Conservation (phyloP, 805 yeast species). For the Ogataea polymorpha region DNA sequence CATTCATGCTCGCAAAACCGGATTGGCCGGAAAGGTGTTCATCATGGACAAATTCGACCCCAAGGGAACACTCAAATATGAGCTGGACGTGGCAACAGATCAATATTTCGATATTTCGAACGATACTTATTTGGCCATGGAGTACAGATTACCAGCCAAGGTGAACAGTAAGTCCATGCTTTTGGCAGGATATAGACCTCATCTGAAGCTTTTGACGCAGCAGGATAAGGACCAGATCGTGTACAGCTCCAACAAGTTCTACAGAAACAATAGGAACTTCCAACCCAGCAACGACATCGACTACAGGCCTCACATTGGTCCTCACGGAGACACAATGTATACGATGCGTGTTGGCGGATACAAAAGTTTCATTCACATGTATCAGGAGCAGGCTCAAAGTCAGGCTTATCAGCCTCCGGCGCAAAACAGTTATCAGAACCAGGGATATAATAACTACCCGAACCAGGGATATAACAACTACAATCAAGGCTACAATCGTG, state of each 20-base stretch:
- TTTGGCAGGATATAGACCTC: constrained; percentile 72
- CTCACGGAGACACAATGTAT: constrained; percentile 44
- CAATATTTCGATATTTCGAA: constrained; percentile 43
- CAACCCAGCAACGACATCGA: constrained; percentile 27
- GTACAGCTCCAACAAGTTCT: constrained; percentile 41
- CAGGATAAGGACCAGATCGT: constrained; percentile 65
- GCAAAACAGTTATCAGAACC: constrained; percentile 17
- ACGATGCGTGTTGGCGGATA: constrained; percentile 51
- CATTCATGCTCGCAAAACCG: constrained; percentile 49
- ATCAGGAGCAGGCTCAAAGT: constrained; percentile 25
- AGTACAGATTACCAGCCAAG: constrained; percentile 60
- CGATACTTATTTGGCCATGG: constrained; percentile 38
- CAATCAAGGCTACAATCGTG: constrained; percentile 5
- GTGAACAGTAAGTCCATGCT: constrained; percentile 76
- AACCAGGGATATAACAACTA: constrained; percentile 4
- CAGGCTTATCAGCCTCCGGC: constrained; percentile 20
- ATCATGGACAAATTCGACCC: constrained; percentile 37
- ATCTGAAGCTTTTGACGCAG: constrained; percentile 54
- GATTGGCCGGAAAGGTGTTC: constrained; percentile 56
- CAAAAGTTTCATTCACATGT: constrained; percentile 40
- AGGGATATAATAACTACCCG: constrained; percentile 4
- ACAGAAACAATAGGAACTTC: constrained; percentile 29
- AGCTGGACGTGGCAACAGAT: constrained; percentile 35
- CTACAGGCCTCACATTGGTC: constrained; percentile 47
- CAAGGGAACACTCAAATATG: constrained; percentile 38